Evolutionary conservation across 208 protist species (phyloP).

Genomic region (Porcisia hertigi): DNA sequence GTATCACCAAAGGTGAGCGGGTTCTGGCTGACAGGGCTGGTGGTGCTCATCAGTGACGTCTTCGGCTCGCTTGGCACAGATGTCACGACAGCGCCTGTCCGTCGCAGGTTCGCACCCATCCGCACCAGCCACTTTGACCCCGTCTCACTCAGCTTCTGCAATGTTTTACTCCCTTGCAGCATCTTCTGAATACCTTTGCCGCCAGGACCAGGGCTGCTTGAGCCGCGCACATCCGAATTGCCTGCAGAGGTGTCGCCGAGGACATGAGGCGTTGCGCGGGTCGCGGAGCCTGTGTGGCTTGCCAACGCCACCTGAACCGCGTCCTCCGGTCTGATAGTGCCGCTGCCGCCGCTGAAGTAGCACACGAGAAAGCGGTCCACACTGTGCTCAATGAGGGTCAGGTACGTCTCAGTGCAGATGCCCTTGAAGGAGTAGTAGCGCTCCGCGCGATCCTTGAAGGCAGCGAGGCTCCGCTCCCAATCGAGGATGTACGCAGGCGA

Average conservation of each 20-base stretch:
- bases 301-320: constrained; percentile 26
- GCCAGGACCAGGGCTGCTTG: not conserved
- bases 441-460: constrained; percentile 40
- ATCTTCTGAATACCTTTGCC: constrained; percentile 27
- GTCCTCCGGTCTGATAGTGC: constrained; percentile 17
- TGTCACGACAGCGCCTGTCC: constrained; percentile 2
- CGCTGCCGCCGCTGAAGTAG: constrained; percentile 37
- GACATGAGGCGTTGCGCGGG: not conserved
- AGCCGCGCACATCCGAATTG: not conserved
- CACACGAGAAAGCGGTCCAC: constrained; percentile 62
- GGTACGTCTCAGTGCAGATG: constrained; percentile 54
- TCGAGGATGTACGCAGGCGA: constrained; percentile 27
- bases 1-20: not conserved
- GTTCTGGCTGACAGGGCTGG: not conserved
- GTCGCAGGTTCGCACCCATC: constrained; percentile 16
- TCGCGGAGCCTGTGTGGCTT: not conserved
- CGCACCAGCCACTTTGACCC: constrained; percentile 32
- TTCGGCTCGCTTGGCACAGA: constrained; percentile 6
- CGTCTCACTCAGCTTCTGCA: constrained; percentile 21
- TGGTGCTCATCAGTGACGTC: not conserved
- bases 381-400: constrained; percentile 54
- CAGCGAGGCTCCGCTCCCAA: constrained; percentile 42
- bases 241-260: not conserved
- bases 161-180: constrained; percentile 16
- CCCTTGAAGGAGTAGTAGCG: constrained; percentile 55